Evolutionary conservation across 257 asterid species (phyloP), one percentile per base, ranked within the genome.

Genomic region (Plantago major): DNA sequence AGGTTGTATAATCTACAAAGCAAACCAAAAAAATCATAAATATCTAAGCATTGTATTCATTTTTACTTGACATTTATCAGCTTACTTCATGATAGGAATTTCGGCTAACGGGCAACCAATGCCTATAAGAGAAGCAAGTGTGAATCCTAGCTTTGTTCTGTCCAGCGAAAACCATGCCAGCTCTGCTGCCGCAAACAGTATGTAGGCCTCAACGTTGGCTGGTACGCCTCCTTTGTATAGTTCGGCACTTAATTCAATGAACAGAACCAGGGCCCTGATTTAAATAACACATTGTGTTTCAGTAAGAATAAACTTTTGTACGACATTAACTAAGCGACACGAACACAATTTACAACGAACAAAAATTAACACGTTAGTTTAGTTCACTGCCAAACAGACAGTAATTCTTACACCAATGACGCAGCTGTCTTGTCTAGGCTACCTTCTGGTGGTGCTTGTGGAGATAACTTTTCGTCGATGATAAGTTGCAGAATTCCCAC

Each of bases 171-270:
- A 46, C 95, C 96, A 85, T 40, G 66, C 52, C 13, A 80, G n/a
- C 59, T 85, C 88, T 9, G 95, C 95, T 15, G 73, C 86, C 3
- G 79, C 88, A 63, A 88, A 83, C 19, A 88, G 50, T 48, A 77
- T 59, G 71, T 82, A 81, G 22, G 85, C 90, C 74, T 88, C 96
- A 1, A 83, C 26, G 67, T 80, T 84, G 71, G 79, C 87, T 0
- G 84, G 61, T 44, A 79, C 81, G 37, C 95, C 91, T 14, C 83
- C 86, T 67, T 84, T 77, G 81, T 89, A 82, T 69, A 89, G 19
- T 50, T 80, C 91, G n/a, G 95, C 91, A 40, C 97, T 89, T 30
- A 81, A 18, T 51, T 86, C 90, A 42, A 80, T 76, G 73, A 89
- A 80, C 64, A 76, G 4, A 67, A 82, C 75, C 82, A 84, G 63